Percentiles rank a stretch among this genome's conserved stretches.
Conservation (phyloP, 163 green algal species). For the Chloromonas sp. region DNA sequence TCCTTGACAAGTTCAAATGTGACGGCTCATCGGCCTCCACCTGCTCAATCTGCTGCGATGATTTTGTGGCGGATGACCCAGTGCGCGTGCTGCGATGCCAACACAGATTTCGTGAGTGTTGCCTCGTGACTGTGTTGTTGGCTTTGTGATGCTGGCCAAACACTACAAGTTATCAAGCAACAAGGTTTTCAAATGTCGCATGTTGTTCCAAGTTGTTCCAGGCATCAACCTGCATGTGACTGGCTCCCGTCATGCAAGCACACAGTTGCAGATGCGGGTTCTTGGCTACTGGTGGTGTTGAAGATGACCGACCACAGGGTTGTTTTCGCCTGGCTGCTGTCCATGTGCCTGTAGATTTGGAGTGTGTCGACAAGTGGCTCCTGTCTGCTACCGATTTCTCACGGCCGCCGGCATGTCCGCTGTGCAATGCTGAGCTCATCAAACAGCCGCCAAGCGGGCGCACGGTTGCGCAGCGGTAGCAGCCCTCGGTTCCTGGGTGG, state of each 20-base stretch:
- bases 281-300: no score
- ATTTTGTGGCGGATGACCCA: conserved; percentile 52
- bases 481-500: no score
- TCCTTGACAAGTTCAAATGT: conserved; percentile 23
- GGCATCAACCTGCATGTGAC: no score
- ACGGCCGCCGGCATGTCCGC: conserved; percentile 46
- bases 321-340: neutral
- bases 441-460: neutral
- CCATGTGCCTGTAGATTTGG: conserved; percentile 30
- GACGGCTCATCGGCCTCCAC: conserved; percentile 17
- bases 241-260: no score
- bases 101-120: conserved; percentile 50
- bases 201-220: no score
- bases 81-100: conserved; percentile 55
- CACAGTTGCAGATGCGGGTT: no score
- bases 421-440: conserved; percentile 35
- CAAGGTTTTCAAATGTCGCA: no score
- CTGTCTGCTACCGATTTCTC: conserved; percentile 51
- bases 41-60: conserved; percentile 65
- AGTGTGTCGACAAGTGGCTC: conserved; percentile 74
- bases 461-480: neutral
- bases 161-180: no score
- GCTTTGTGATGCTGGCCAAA: neutral
- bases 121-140: neutral
- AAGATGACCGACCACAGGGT: no score